Evolutionary conservation across 352 stramenopile species (phyloP), one percentile per base, ranked within the genome.

Genomic region (Phytophthora agathidicida): DNA sequence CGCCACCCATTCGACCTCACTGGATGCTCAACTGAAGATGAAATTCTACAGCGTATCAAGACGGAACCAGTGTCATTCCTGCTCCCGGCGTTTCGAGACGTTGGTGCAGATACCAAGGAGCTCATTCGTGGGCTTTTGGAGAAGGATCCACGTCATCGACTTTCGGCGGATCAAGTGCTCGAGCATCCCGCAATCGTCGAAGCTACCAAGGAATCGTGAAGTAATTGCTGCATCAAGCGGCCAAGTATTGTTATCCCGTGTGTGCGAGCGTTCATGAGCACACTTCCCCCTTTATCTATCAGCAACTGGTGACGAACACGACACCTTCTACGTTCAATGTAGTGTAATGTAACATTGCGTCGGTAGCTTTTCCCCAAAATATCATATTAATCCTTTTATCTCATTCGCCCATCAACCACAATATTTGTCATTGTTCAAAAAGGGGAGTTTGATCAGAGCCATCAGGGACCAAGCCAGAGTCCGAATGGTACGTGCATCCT

Each of bases 1-100:
- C 72, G 81, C 17, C 88, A 96, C 36, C 88, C 88, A n/a, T 96
- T 96, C 54, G 88, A 96, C 50, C 73, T 88, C 32, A 85, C 77
- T 24, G 88, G 88, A 28, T 73, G 60, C n/a, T 84, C 85, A 2
- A 91, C 60, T 1, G 88, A 96, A 53, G 73, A 83, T 24, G 71
- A 96, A 65, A 77, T 96, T 26, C 44, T 96, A 11, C 66, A 84
- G 7, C 83, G 84, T 19, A 64, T 91, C 14, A 55, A 65, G 28
- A 50, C 43, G 4, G 76, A 89, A 13, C 51, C 68, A 0, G 76
- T 90, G 23, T 87, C 73, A 13, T 90, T 92, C 48, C 24, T 77
- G 14, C 53, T 86, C 2, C 72, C 80, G 0, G 60, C 80, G n/a
- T 95, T 84, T 84, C 43, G 45, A 24, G 45, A 50, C 17, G 76